Evolutionary conservation across 192 early-diverging fungal genomes (phyloP).

Genomic region (Entomortierella parvispora): DNA sequence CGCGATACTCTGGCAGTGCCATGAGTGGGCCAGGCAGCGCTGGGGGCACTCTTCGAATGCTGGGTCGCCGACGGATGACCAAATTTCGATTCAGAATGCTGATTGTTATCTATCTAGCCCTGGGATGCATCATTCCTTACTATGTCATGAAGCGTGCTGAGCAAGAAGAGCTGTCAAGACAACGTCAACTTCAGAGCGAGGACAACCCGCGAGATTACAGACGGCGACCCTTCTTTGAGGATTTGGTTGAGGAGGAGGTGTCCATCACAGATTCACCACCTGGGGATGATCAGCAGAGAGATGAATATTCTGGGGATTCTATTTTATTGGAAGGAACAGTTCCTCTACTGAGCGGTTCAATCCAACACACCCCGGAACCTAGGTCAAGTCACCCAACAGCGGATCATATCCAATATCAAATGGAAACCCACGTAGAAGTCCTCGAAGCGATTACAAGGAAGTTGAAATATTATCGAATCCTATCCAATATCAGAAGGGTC

Average conservation of each 20-base stretch:
- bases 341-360: no score
- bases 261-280: no score
- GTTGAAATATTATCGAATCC: not conserved
- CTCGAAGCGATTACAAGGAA: not conserved
- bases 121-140: slow-evolving; percentile 47
- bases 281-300: no score
- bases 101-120: slow-evolving; percentile 12
- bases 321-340: no score
- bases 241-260: no score
- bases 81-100: slow-evolving; percentile 28
- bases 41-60: slow-evolving; percentile 17
- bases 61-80: slow-evolving; percentile 25
- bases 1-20: slow-evolving; percentile 2
- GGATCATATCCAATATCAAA: not conserved
- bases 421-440: slow-evolving; percentile 1
- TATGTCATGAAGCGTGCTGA: slow-evolving; percentile 46
- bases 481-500: slow-evolving; percentile 7
- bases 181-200: slow-evolving; percentile 2
- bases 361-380: no score
- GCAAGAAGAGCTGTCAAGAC: slow-evolving; percentile 17
- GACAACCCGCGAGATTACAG: no score
- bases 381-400: not conserved
- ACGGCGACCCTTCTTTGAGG: no score
- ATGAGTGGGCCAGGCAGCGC: not conserved
- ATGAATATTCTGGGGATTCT: no score